Evolutionary conservation across 148 eudicot species (phyloP).

Genomic region (Rhododendron kiyosumense): DNA sequence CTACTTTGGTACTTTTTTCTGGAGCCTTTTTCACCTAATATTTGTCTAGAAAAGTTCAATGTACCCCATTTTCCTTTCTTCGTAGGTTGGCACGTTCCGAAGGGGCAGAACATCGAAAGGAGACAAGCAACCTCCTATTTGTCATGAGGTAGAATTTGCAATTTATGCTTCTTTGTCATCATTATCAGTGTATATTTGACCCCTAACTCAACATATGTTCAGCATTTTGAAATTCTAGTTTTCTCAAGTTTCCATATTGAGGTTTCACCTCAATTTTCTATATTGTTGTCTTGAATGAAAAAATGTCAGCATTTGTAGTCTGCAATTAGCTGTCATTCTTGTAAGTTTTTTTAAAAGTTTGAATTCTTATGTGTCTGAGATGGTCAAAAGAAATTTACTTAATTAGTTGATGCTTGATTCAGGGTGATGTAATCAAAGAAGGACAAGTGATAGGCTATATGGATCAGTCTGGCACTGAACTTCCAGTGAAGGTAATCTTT

Average conservation of each 20-base stretch:
- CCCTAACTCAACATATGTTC: background rate
- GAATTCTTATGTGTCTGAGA: background rate
- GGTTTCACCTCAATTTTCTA: background rate
- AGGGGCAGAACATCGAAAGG: constrained; percentile 76
- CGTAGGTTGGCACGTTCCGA: constrained; percentile 79
- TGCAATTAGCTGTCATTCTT: background rate
- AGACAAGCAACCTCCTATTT: constrained; percentile 64
- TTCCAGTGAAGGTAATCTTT: constrained; percentile 69
- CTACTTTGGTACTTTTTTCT: constrained; percentile 63
- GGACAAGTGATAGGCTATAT: constrained; percentile 81
- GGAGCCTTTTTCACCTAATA: background rate
- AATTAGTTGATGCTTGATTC: background rate
- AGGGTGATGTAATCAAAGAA: constrained; percentile 92
- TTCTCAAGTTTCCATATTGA: background rate
- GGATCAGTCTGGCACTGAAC: constrained; percentile 81
- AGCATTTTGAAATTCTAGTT: constrained; percentile 3
- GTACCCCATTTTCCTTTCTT: background rate
- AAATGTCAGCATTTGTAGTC: background rate
- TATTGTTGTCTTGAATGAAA: background rate
- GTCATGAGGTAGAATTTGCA: constrained; percentile 57
- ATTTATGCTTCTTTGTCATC: background rate
- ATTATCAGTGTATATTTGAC: background rate
- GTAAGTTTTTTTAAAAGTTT: background rate
- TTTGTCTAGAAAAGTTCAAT: background rate
- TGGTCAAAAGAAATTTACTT: background rate